A percentile compares a stretch with the other conserved stretches of the same genome.
Conservation (phyloP, 192 early-diverging fungal species). For the Rhizoclosmatium globosum region DNA sequence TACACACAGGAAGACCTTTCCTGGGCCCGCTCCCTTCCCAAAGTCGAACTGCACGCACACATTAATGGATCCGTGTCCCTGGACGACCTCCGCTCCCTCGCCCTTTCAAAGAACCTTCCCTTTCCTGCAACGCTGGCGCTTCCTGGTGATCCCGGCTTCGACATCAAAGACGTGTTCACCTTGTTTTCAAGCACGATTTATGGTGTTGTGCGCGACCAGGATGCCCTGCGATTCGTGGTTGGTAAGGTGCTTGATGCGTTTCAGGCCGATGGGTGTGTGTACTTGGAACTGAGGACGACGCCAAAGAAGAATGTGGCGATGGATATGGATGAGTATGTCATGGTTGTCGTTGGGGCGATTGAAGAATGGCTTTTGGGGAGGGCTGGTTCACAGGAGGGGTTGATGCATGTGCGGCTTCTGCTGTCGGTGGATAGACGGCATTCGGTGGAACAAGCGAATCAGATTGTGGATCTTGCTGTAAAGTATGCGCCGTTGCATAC, state of each 20-base stretch:
- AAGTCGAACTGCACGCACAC: conserved; percentile 33
- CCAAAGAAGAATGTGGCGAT: conserved; percentile 2
- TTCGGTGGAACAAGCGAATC: background rate
- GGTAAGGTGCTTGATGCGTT: conserved; percentile 5
- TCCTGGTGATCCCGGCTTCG: conserved; percentile 8
- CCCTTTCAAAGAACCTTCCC: background rate
- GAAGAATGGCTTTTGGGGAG: too few species aligned
- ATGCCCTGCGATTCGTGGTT: conserved; percentile 20
- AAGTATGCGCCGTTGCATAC: conserved; percentile 3
- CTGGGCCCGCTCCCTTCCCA: conserved; percentile 20
- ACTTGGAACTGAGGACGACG: conserved; percentile 30
- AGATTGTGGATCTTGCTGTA: conserved; percentile 25
- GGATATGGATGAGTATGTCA: conserved; percentile 12
- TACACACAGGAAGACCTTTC: background rate
- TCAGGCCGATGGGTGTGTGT: conserved; percentile 10
- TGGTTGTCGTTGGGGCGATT: conserved; percentile 5
- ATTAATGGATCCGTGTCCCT: conserved; percentile 18
- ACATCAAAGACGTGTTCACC: conserved; percentile 7
- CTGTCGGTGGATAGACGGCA: conserved; percentile 34
- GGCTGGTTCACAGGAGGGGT: background rate
- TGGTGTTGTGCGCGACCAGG: background rate
- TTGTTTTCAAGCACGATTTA: conserved; percentile 21
- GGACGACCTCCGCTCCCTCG: conserved; percentile 18
- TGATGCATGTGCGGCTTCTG: conserved; percentile 12
- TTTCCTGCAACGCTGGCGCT: background rate